Percentiles rank a stretch among this genome's conserved stretches.
phyloP scores from a whole-genome alignment of 192 early-diverging fungal species.

The Coemansia javaensis region DNA sequence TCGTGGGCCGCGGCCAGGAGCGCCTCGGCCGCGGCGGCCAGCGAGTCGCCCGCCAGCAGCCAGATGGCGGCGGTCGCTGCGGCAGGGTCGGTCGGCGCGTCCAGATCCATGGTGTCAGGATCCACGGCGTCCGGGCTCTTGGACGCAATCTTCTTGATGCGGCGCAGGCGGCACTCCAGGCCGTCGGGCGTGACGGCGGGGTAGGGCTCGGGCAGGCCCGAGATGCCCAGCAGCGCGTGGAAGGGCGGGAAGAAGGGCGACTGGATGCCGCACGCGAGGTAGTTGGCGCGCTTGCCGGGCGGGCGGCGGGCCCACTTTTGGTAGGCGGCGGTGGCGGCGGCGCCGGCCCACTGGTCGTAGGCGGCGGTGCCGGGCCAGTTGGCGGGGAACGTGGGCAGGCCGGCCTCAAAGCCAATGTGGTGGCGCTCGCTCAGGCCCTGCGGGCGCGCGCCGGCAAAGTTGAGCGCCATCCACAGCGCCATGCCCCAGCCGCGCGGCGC shows the following conservation, averaged over 20 bases:
- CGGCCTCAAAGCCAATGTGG: constrained; percentile 71
- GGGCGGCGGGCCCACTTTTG: constrained; percentile 64
- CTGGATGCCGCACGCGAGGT: constrained; percentile 57
- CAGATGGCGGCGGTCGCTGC: constrained; percentile 14
- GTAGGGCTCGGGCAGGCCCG: constrained; percentile 8
- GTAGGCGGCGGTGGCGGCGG: constrained; percentile 37
- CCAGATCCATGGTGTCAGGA: background rate
- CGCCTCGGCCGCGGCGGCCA: constrained; percentile 1
- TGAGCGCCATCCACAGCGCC: constrained; percentile 80
- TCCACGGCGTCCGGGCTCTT: background rate
- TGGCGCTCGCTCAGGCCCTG: constrained; percentile 71
- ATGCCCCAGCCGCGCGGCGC: constrained; percentile 80
- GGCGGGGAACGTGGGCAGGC: constrained; percentile 72
- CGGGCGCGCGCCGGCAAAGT: constrained; percentile 81
- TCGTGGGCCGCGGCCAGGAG: background rate
- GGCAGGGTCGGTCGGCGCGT: background rate
- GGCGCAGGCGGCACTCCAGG: constrained; percentile 36
- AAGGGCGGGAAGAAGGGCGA: constrained; percentile 73
- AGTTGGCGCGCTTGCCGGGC: constrained; percentile 78
- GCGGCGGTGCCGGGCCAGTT: constrained; percentile 76
- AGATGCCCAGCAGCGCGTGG: constrained; percentile 36
- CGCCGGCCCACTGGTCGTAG: constrained; percentile 52
- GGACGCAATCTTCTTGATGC: constrained; percentile 21
- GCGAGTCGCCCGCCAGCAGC: constrained; percentile 29
- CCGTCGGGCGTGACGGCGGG: constrained; percentile 11